Base-by-base conservation (phyloP, 2,329 filamentous ascomycete genomes). In the Clarireedia sp. region DNA sequence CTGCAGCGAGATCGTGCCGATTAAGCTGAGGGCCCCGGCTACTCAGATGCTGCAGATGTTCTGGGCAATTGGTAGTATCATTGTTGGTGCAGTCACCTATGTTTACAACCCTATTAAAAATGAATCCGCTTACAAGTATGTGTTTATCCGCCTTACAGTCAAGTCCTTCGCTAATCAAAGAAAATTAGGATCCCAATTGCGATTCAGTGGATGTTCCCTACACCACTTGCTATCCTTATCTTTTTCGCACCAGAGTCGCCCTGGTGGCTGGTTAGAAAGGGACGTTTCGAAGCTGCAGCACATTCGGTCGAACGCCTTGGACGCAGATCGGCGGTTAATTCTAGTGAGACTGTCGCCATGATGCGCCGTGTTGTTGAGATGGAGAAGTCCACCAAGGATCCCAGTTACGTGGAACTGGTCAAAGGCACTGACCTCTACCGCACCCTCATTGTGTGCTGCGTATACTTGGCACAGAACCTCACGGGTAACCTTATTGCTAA, bases 21-120 rank as follows among this genome's bases (percentile, higher is more conserved):
- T 85, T 51, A 71, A 71, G 63, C 69, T 85, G 52, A 70, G 81
- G 66, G 81, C 77, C 51, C 76, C 79, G n/a, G 75, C 75, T 3
- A 85, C 81, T 2, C 77, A 80, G 69, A 84, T 80, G 76, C 63
- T 85, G 68, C 81, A 85, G 70, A 83, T 84, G 80, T 81, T 80
- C 71, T 85, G 81, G 81, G 77, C 80, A n/a, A 78, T 85, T 64
- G 81, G 81, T 26, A 67, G 70, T 37, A 84, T 85, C 65, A 81
- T 85, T 56, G 81, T 84, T 23, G 77, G 74, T 33, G 80, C 70
- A 56, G 74, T 80, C 58, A 78, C 78, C 50, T 84, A 79, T 67
- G 64, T 68, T 48, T 83, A 81, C 71, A 72, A 81, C 58, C 64
- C 62, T 40, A 63, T 58, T 45, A 0, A 57, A 12, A 55, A 67